Conservation (phyloP, 2,329 filamentous ascomycete genomes). For the Cercospora berteroae region DNA sequence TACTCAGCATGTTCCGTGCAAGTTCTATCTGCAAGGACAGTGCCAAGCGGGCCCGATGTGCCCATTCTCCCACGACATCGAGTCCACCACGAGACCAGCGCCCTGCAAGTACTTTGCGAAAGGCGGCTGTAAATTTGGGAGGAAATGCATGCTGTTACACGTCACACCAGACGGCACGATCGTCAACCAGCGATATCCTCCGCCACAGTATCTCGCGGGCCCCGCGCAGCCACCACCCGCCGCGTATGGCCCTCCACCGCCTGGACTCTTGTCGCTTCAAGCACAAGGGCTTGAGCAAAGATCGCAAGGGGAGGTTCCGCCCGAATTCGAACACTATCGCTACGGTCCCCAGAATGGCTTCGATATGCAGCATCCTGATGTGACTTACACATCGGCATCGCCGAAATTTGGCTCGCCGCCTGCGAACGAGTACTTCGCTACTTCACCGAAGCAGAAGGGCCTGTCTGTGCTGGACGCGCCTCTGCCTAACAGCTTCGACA, state of each 20-base stretch:
- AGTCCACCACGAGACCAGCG: slow-evolving; percentile 77
- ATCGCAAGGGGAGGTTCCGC: slow-evolving; percentile 28
- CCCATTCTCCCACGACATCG: slow-evolving; percentile 92
- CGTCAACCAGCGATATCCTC: slow-evolving; percentile 64
- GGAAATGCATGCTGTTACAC: slow-evolving; percentile 95
- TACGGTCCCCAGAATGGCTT: slow-evolving; percentile 31
- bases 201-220: slow-evolving; percentile 22
- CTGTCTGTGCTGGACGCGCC: slow-evolving; percentile 94
- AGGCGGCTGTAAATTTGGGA: slow-evolving; percentile 99
- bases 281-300: slow-evolving; percentile 35
- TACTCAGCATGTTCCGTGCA: slow-evolving; percentile 96
- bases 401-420: slow-evolving; percentile 80
- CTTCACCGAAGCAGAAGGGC: slow-evolving; percentile 65
- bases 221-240: slow-evolving; percentile 18
- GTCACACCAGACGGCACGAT: slow-evolving; percentile 89
- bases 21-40: slow-evolving; percentile 95
- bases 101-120: slow-evolving; percentile 99
- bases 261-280: slow-evolving; percentile 39
- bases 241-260: slow-evolving; percentile 30
- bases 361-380: slow-evolving; percentile 49
- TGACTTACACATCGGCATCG: slow-evolving; percentile 56
- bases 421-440: slow-evolving; percentile 71
- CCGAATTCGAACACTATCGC: slow-evolving; percentile 33
- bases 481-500: slow-evolving; percentile 91
- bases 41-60: slow-evolving; percentile 96